Evolutionary conservation across 164 flowering plant genomes (phyloP).

Genomic region (Tetracentron sinense): DNA sequence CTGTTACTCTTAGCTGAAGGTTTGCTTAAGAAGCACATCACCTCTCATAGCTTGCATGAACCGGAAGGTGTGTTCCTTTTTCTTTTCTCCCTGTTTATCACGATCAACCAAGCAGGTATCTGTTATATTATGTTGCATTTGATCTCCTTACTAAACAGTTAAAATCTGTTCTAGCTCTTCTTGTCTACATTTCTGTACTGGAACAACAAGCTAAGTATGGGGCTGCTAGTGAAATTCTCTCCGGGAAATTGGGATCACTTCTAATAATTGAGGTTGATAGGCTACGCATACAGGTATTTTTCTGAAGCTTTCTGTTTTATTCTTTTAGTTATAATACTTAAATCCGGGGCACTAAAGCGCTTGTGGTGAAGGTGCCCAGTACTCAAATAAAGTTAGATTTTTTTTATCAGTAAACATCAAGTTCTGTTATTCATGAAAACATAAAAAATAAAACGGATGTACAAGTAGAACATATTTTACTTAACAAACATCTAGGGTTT

Average conservation of each 20-base stretch:
- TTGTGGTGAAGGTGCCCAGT: too few species aligned
- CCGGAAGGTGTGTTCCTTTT: constrained; percentile 65
- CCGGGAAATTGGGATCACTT: constrained; percentile 80
- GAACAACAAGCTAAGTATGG: constrained; percentile 80
- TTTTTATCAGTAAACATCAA: too few species aligned
- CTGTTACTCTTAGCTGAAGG: constrained; percentile 82
- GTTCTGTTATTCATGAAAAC: too few species aligned
- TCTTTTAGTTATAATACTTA: neutral
- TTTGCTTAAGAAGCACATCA: constrained; percentile 81
- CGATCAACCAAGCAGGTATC: neutral
- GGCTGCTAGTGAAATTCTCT: constrained; percentile 73
- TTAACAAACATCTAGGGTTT: too few species aligned
- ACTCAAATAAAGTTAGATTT: too few species aligned
- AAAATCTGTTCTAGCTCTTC: constrained; percentile 56
- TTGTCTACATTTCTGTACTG: constrained; percentile 76
- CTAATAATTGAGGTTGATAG: constrained; percentile 75
- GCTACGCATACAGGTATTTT: constrained; percentile 83
- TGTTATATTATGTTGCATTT: neutral
- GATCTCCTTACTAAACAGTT: constrained; percentile 4
- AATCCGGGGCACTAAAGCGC: too few species aligned
- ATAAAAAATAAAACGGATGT: too few species aligned
- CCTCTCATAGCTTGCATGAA: constrained; percentile 84
- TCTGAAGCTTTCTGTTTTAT: constrained; percentile 24
- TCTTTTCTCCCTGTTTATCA: neutral
- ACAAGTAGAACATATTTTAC: too few species aligned